A percentile compares a stretch with the other conserved stretches of the same genome.
These are phyloP conservation scores for Yarrowia bubula DNA, from an alignment of 805 yeast species.

Conservation along the genomic window DNA sequence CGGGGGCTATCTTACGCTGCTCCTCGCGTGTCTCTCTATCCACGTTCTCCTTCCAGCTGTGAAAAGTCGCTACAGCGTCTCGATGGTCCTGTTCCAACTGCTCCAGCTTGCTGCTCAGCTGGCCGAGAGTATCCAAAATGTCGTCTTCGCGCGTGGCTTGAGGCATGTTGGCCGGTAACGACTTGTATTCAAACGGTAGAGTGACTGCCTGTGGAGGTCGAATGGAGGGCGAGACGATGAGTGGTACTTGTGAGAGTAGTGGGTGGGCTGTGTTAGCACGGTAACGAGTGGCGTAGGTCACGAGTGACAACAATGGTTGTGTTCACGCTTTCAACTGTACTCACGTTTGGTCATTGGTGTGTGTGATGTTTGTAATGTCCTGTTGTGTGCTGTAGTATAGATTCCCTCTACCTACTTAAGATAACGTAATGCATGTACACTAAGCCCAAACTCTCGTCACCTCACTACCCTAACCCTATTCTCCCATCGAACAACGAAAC, in stretches of 20 bases:
- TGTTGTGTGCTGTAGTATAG: background rate
- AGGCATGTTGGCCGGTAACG: conserved; percentile 41
- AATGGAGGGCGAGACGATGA: conserved; percentile 51
- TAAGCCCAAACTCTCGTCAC: background rate
- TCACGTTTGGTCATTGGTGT: conserved; percentile 15
- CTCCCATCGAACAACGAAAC: conserved; percentile 9
- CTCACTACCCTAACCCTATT: background rate
- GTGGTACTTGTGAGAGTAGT: conserved; percentile 52
- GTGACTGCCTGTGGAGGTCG: conserved; percentile 57
- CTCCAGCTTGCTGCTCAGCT: conserved; percentile 37
- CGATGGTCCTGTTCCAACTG: conserved; percentile 36
- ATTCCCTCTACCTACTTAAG: background rate
- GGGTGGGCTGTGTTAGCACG: conserved; percentile 40
- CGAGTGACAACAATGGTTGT: no score
- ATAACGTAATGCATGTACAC: background rate
- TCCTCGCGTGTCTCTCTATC: conserved; percentile 33
- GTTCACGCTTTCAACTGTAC: background rate
- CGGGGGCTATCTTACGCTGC: conserved; percentile 44
- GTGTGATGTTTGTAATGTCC: background rate
- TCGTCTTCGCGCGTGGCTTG: conserved; percentile 25
- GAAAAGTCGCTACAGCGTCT: conserved; percentile 34
- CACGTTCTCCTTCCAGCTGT: conserved; percentile 40
- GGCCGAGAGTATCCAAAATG: conserved; percentile 33
- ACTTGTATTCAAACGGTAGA: conserved; percentile 49
- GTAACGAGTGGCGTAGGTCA: background rate